Evolutionary conservation across 768 basidiomycete genomes (phyloP).

Genomic region (Lentinula edodes): DNA sequence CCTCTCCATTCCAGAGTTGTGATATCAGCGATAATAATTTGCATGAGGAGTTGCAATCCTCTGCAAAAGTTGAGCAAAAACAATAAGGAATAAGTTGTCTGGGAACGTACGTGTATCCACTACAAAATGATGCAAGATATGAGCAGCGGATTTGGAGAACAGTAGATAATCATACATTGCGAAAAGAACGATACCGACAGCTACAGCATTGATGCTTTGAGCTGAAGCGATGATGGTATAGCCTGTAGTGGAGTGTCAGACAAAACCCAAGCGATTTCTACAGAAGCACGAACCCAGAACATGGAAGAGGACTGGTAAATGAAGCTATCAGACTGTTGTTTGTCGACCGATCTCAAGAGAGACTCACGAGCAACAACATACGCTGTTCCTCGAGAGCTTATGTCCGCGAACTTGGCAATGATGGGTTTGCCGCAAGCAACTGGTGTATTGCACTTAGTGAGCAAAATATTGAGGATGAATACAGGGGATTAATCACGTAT

Average conservation of each 20-base stretch:
- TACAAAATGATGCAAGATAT: slow-evolving; percentile 19
- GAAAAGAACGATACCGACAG: slow-evolving; percentile 53
- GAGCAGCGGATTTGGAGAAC: too few species aligned
- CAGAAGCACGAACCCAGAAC: slow-evolving; percentile 37
- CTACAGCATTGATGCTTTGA: slow-evolving; percentile 36
- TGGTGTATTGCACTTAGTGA: slow-evolving; percentile 7
- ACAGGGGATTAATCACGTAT: slow-evolving; percentile 35
- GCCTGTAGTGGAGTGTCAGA: slow-evolving; percentile 20
- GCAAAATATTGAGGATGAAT: background rate
- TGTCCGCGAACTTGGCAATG: slow-evolving; percentile 70
- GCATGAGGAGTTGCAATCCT: slow-evolving; percentile 58
- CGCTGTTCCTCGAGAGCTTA: slow-evolving; percentile 60
- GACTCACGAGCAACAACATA: slow-evolving; percentile 52
- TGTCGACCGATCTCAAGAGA: background rate
- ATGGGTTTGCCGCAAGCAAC: slow-evolving; percentile 56
- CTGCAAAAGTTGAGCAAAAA: slow-evolving; percentile 20
- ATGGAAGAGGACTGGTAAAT: slow-evolving; percentile 48
- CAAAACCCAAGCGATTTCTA: background rate
- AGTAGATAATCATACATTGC: slow-evolving; percentile 33
- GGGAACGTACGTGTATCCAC: slow-evolving; percentile 52
- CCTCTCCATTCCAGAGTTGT: slow-evolving; percentile 56
- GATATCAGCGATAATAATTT: slow-evolving; percentile 59
- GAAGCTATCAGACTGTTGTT: background rate
- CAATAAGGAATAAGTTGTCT: slow-evolving; percentile 17
- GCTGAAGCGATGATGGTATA: slow-evolving; percentile 52